These are phyloP conservation scores for Saccharomyces hybrid DNA, from an alignment of 1,139 yeast genomes.

Conservation along the genomic window DNA sequence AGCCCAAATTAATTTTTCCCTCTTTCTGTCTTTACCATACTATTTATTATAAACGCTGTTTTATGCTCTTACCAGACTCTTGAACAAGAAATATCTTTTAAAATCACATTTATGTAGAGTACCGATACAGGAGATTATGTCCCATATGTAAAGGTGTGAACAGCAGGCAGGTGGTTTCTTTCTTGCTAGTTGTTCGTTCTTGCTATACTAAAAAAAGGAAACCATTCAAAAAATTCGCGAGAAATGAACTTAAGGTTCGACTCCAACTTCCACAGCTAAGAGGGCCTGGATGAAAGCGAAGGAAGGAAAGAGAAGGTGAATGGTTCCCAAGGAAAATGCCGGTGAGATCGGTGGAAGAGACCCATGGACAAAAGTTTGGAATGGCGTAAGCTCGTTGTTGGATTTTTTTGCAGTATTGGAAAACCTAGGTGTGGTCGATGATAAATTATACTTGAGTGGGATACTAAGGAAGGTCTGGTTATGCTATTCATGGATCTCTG, in stretches of 20 bases:
- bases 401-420: not conserved
- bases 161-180: not conserved
- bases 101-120: not conserved
- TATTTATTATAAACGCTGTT: not conserved
- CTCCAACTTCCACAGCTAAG: not conserved
- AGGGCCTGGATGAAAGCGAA: not conserved
- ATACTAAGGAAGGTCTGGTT: not conserved
- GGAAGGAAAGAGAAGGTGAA: not conserved
- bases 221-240: not conserved
- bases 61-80: not conserved
- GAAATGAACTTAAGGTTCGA: not conserved
- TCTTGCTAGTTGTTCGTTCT: not conserved
- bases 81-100: not conserved
- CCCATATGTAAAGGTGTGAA: no score
- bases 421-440: not conserved
- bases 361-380: not conserved
- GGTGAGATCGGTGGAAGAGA: not conserved
- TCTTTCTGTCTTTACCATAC: not conserved
- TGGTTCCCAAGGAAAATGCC: not conserved
- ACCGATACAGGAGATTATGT: no score
- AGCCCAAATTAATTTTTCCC: no score
- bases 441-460: not conserved
- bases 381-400: not conserved
- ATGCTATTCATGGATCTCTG: not conserved
- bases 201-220: not conserved